Conservation (phyloP, 1,284 basidiomycete species). For the Sutorius eximius region DNA sequence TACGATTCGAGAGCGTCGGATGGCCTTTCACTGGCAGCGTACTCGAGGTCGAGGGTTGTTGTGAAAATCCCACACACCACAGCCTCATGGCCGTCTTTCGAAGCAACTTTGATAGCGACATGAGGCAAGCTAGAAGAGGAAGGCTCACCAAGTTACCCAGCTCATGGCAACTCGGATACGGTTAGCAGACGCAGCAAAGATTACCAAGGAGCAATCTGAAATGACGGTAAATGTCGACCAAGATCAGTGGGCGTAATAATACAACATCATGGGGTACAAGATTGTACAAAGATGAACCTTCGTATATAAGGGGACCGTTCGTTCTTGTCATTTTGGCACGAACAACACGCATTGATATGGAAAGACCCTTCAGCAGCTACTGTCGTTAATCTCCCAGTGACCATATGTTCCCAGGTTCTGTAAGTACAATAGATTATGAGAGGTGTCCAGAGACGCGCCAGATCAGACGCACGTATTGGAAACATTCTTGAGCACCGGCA, state of each 20-base stretch:
- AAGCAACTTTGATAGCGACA: background rate
- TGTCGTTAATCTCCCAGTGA: constrained; percentile 27
- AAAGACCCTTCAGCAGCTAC: constrained; percentile 17
- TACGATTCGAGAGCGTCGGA: background rate
- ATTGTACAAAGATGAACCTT: background rate
- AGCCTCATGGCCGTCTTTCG: background rate
- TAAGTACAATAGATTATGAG: background rate
- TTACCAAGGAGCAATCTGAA: background rate
- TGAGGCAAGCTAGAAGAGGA: background rate
- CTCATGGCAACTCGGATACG: background rate
- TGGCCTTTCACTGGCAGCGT: constrained; percentile 9
- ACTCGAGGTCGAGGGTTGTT: background rate
- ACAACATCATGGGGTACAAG: background rate
- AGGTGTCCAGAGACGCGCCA: background rate
- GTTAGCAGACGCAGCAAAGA: background rate
- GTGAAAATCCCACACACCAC: background rate
- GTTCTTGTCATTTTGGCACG: background rate
- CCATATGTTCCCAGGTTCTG: constrained; percentile 23
- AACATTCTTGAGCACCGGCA: constrained; percentile 21
- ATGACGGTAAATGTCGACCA: background rate
- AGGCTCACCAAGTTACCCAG: background rate
- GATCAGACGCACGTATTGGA: constrained; percentile 11
- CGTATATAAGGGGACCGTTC: background rate
- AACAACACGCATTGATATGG: background rate
- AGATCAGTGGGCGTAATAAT: background rate